phyloP scores from a whole-genome alignment of 2,329 filamentous ascomycete genomes.

The Mycosphaerella sp. region DNA sequence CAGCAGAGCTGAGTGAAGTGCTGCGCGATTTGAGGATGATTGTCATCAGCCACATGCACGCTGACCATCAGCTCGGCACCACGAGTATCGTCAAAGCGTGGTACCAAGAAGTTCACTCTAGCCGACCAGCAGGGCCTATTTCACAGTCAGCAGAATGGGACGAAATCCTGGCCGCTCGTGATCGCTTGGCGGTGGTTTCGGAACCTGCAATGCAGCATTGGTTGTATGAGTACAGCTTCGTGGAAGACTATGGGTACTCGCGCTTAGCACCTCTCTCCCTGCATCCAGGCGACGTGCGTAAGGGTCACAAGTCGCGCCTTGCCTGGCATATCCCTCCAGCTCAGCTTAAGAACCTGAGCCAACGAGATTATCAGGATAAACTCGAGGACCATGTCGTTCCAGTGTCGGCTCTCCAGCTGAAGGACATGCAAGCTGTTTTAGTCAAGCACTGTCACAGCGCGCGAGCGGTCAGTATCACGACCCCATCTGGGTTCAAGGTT shows the following conservation, averaged over 20 bases:
- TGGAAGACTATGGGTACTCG: slow-evolving; percentile 72
- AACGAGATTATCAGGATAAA: slow-evolving; percentile 23
- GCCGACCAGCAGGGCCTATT: slow-evolving; percentile 27
- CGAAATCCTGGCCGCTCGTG: slow-evolving; percentile 23
- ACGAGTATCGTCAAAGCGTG: slow-evolving; percentile 76
- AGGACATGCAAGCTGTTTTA: slow-evolving; percentile 57
- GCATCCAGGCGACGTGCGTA: slow-evolving; percentile 26
- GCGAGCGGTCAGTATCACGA: slow-evolving; percentile 69
- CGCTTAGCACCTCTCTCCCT: slow-evolving; percentile 49
- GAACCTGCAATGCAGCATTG: slow-evolving; percentile 66
- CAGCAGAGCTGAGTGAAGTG: slow-evolving; percentile 60
- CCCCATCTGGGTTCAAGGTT: slow-evolving; percentile 73
- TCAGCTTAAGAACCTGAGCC: slow-evolving; percentile 20
- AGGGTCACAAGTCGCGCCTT: slow-evolving; percentile 26
- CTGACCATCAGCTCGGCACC: slow-evolving; percentile 89
- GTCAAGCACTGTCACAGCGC: slow-evolving; percentile 78
- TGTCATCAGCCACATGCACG: slow-evolving; percentile 93
- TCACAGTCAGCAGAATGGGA: slow-evolving; percentile 16
- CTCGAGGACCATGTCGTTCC: slow-evolving; percentile 20
- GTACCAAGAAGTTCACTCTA: slow-evolving; percentile 54
- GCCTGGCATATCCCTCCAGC: slow-evolving; percentile 32
- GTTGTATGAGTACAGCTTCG: slow-evolving; percentile 69
- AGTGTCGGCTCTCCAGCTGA: slow-evolving; percentile 54
- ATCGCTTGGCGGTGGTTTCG: slow-evolving; percentile 59
- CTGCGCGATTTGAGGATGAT: slow-evolving; percentile 73